A percentile compares a stretch with the other conserved stretches of the same genome.
These are phyloP conservation scores for Blyttiomyces sp. DNA, from an alignment of 371 early-diverging fungal genomes.

Conservation along the genomic window DNA sequence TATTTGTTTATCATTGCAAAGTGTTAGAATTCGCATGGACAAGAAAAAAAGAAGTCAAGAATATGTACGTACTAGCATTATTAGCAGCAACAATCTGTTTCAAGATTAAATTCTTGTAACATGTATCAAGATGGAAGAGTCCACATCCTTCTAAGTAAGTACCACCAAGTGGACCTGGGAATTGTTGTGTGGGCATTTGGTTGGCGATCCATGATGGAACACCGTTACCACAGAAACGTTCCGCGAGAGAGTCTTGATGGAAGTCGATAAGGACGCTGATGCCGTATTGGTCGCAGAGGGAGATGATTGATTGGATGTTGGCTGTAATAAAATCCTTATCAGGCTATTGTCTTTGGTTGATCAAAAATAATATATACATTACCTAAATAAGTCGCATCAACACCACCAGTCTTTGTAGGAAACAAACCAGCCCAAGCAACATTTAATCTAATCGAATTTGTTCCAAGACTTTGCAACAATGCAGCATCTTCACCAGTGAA, in stretches of 20 bases:
- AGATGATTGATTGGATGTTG: background rate
- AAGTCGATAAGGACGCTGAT: constrained; percentile 27
- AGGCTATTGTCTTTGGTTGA: background rate
- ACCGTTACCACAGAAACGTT: constrained; percentile 26
- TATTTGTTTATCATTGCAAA: background rate
- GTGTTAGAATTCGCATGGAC: too few relatives aligned
- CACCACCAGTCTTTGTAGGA: background rate
- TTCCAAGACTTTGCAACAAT: too few relatives aligned
- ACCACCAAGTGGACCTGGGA: background rate
- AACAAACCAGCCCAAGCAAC: background rate
- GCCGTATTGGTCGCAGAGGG: constrained; percentile 5
- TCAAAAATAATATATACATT: background rate
- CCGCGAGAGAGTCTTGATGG: constrained; percentile 23
- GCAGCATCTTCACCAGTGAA: too few relatives aligned
- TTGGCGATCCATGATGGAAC: constrained; percentile 31
- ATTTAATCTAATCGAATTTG: too few relatives aligned
- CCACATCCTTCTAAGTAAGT: background rate
- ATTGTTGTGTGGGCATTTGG: too few relatives aligned
- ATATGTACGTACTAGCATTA: background rate
- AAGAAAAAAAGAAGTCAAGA: too few relatives aligned
- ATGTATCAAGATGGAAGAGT: constrained; percentile 7
- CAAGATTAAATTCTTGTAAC: background rate
- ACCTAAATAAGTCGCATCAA: background rate
- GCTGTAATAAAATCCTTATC: background rate
- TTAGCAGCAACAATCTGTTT: constrained; percentile 2